Percentiles rank a stretch among this genome's conserved stretches.
Conservation (phyloP, 352 stramenopile species). For the Globisporangium ultimum region DNA sequence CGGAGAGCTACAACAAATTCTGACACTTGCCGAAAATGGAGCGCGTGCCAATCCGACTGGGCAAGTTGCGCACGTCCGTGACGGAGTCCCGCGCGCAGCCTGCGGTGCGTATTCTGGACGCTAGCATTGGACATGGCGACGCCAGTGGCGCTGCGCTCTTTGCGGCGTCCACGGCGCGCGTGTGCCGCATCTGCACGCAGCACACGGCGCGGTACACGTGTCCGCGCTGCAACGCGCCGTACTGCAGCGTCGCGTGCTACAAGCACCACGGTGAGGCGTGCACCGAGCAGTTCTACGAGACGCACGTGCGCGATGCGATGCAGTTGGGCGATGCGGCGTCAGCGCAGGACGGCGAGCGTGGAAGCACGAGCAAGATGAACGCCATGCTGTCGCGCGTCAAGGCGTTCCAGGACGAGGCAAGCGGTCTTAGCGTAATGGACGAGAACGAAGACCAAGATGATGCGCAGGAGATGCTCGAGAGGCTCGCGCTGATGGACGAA, state of each 20-base stretch:
- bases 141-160: conserved; percentile 3
- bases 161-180: conserved; percentile 33
- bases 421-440: neutral
- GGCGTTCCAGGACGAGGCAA: conserved; percentile 48
- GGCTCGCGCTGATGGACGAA: conserved; percentile 47
- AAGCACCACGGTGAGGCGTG: conserved; percentile 60
- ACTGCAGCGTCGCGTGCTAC: conserved; percentile 82
- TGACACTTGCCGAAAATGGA: conserved; percentile 17
- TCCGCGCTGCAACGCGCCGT: conserved; percentile 74
- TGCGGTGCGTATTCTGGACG: conserved; percentile 3
- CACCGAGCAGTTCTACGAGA: conserved; percentile 80
- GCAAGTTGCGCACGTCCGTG: conserved; percentile 42
- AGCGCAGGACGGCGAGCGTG: conserved; percentile 20
- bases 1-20: conserved; percentile 3
- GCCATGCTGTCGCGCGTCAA: conserved; percentile 50
- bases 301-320: conserved; percentile 59
- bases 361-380: conserved; percentile 31
- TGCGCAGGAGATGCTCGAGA: conserved; percentile 28
- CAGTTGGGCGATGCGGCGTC: conserved; percentile 23
- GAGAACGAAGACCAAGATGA: conserved; percentile 23
- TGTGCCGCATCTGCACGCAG: conserved; percentile 67
- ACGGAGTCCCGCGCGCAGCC: conserved; percentile 17
- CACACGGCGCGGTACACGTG: conserved; percentile 74
- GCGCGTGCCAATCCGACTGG: conserved; percentile 64
- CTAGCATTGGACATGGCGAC: neutral